phyloP scores from a whole-genome alignment of 257 asterid genomes.

The Mentha longifolia region DNA sequence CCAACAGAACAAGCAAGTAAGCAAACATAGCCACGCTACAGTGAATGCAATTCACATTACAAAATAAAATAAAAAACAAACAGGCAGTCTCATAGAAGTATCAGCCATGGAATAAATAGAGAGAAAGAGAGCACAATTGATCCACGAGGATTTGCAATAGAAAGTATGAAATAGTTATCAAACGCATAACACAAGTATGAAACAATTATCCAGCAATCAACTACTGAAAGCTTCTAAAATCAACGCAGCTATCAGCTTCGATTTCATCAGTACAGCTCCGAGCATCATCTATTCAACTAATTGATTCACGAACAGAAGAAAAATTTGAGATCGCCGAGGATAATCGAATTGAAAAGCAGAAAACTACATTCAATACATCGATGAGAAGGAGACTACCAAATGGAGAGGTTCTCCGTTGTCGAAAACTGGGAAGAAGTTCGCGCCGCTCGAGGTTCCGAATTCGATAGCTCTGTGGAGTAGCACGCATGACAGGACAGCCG shows the following conservation, averaged over 20 bases:
- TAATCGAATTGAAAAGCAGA: not conserved
- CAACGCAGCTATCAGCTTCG: not conserved
- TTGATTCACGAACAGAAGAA: not conserved
- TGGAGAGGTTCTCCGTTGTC: constrained; percentile 12
- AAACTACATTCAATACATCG: not conserved
- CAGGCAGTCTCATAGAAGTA: not conserved
- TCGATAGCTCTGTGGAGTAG: constrained; percentile 40
- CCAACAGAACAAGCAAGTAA: not conserved
- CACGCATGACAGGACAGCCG: constrained; percentile 36
- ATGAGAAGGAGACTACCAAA: constrained; percentile 33
- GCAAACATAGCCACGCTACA: not conserved
- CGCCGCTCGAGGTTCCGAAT: constrained; percentile 25
- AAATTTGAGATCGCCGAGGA: not conserved
- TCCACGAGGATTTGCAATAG: not conserved
- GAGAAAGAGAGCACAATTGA: not conserved
- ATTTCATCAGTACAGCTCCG: constrained; percentile 1
- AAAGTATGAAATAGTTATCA: too few species aligned
- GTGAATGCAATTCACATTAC: not conserved
- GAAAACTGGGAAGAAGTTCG: constrained; percentile 27
- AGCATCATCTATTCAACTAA: constrained; percentile 2
- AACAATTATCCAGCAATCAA: constrained; percentile 16
- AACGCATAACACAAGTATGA: not conserved
- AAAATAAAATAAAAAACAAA: not conserved
- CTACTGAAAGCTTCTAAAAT: constrained; percentile 15
- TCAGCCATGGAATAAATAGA: not conserved